Evolutionary conservation across 2,329 filamentous ascomycete genomes (phyloP), one percentile per base, ranked within the genome.

Genomic region (Aspergillus flavus): DNA sequence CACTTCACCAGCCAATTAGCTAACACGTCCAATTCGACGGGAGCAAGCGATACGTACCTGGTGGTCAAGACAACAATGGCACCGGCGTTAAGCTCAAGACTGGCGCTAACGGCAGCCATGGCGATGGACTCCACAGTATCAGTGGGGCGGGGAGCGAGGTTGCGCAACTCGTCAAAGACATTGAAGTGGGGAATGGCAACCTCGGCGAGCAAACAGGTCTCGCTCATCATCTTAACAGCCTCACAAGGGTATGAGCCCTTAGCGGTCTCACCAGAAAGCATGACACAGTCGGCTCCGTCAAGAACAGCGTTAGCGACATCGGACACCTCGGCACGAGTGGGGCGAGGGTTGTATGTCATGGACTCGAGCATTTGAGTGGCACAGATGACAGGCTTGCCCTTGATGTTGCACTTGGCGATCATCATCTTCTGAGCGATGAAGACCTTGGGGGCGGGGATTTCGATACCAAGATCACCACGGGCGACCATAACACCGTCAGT

Each of bases 381-480:
- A 83, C 94, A 98, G 80, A 99, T 97, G 80, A 94, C 94, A 71
- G 95, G 95, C 88, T 99, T 99, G 82, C 95, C 95, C 72, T 93
- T 94, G 78, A 97, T 89, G 86, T 99, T 99, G 89, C 95, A 99
- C 90, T 98, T 98, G 83, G 95, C 94, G 82, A 99, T 99, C 88
- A 99, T 94, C 92, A 99, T 99, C 91, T 99, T 99, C 87, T 99
- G 95, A 62, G 95, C 95, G 72, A 96, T 93, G 82, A 99, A 99
- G 71, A 99, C 95, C 86, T 99, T 95, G 69, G 94, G 93, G 66
- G 95, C 94, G 57, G 95, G 94, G 74, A 99, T 99, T 84, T 99
- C 95, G 74, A 99, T 99, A 85, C 95, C 95, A 69, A 97, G 85
- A 78, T 98, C 95, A 84, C 95, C 95, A 88, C 95, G 94, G 75